Evolutionary conservation across 1,284 basidiomycete species (phyloP).

Genomic region (Salmacisia buchloeana): DNA sequence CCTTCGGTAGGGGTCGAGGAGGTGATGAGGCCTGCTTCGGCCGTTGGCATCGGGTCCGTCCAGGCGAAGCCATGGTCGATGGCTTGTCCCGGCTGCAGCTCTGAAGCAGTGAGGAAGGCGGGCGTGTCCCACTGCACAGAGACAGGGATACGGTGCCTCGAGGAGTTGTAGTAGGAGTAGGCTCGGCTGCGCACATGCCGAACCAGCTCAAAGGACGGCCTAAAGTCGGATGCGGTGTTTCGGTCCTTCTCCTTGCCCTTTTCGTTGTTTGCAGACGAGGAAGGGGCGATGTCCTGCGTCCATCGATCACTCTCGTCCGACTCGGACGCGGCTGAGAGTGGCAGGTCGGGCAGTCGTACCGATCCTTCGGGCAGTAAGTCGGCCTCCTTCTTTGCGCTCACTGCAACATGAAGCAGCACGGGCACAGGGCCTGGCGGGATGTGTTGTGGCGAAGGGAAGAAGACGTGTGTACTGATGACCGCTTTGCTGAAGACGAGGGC

Average conservation of each 20-base stretch:
- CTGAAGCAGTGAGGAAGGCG: not conserved
- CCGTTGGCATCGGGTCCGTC: constrained; percentile 2
- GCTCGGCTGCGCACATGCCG: not conserved
- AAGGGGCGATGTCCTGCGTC: too few species aligned
- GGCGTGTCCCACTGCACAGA: not conserved
- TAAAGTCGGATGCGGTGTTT: not conserved
- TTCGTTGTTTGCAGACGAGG: not conserved
- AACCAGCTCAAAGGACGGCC: not conserved
- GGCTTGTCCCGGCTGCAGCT: not conserved
- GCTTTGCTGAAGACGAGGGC: not conserved
- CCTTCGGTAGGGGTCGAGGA: not conserved
- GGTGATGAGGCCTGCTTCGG: not conserved
- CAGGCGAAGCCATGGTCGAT: constrained; percentile 1
- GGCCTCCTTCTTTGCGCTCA: not conserved
- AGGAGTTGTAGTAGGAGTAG: not conserved
- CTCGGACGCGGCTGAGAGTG: not conserved
- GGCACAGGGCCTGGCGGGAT: not conserved
- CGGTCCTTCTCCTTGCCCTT: not conserved
- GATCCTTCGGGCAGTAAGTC: not conserved
- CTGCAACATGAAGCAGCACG: not conserved
- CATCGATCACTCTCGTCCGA: too few species aligned
- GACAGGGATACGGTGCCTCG: not conserved
- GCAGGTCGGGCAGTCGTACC: not conserved
- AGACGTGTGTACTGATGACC: not conserved
- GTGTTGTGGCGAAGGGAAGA: not conserved